These are phyloP conservation scores for Trametes cinnabarina DNA, from an alignment of 768 basidiomycete species.

Conservation along the genomic window DNA sequence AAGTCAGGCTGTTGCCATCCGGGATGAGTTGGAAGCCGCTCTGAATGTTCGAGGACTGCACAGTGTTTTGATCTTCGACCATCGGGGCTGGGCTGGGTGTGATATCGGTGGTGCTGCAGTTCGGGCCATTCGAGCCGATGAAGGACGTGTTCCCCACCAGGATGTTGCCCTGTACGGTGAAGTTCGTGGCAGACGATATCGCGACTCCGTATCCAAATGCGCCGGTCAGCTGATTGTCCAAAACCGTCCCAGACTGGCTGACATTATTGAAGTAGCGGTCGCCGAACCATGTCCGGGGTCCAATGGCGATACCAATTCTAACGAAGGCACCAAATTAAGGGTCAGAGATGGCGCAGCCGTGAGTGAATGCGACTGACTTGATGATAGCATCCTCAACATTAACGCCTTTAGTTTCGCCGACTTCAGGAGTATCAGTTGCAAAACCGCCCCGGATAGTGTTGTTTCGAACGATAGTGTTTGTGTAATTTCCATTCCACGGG, in stretches of 20 bases:
- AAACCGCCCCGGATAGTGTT: constrained; percentile 72
- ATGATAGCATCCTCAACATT: constrained; percentile 62
- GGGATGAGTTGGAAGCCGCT: constrained; percentile 48
- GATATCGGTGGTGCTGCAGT: constrained; percentile 51
- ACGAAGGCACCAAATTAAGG: neutral
- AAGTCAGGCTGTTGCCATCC: constrained; percentile 59
- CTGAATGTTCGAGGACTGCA: constrained; percentile 46
- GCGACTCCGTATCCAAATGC: constrained; percentile 77
- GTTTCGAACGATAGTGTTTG: constrained; percentile 60
- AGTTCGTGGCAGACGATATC: constrained; percentile 59
- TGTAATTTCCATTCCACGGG: constrained; percentile 67
- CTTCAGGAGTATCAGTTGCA: constrained; percentile 44
- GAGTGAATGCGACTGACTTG: constrained; percentile 48
- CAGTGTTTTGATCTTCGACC: constrained; percentile 49
- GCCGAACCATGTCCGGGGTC: constrained; percentile 76
- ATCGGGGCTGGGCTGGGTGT: constrained; percentile 59
- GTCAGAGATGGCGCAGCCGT: neutral
- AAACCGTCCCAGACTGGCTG: constrained; percentile 51
- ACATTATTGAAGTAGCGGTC: constrained; percentile 53
- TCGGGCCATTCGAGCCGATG: constrained; percentile 65
- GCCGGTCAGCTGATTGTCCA: constrained; percentile 57
- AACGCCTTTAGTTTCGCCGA: constrained; percentile 47
- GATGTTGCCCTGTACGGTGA: constrained; percentile 61
- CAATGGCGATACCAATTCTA: constrained; percentile 80
- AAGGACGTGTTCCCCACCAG: constrained; percentile 72